Evolutionary conservation across 305 asterid genomes (phyloP), one percentile per base, ranked within the genome.

Genomic region (Withania somnifera): DNA sequence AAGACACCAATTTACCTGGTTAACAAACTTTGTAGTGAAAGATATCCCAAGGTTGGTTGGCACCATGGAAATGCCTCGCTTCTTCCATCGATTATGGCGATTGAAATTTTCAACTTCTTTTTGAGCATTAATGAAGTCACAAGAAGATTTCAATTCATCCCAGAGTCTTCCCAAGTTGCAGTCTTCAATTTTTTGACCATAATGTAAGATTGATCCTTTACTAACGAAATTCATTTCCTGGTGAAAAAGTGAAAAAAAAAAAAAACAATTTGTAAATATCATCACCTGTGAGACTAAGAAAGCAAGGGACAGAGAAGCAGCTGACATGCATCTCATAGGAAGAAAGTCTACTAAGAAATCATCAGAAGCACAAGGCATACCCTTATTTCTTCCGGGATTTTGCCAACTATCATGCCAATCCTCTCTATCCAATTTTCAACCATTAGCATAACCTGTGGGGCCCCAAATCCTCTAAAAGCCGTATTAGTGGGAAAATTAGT

Each of bases 21-120:
- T 95, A 97, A 94, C 89, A 84, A 94, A 95, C 86, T 95, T 94
- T 10, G 93, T 51, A 67, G 98, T 95, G 83, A 95, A 95, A 82
- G 99, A 92, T 84, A 95, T 93, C 87, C 99, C 99, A 87, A 95
- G 94, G 86, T 92, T 94, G 56, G 98, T 95, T 52, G 99, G 98
- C 75, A 95, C 83, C 60, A 95, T 85, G 56, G 98, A 91, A 56
- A 94, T 84, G 81, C 99, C 99, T n/a, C 98, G 95, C 89, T 95
- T 95, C 84, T 88, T 94, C 97, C 98, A 95, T 80, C 98, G 90
- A 80, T 92, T 94, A 11, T 87, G 86, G 86, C 78, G 84, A 86
- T 95, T 95, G 86, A 95, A 95, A 68, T 82, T 81, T 83, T 92
- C 90, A 73, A 93, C 94, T 87, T 94, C 94, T 87, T 92, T 81